Percentiles rank a stretch among this genome's conserved stretches.
Evolutionary conservation across 2,329 filamentous ascomycete species (phyloP).

Genomic region (Bipolaris bicolor): DNA sequence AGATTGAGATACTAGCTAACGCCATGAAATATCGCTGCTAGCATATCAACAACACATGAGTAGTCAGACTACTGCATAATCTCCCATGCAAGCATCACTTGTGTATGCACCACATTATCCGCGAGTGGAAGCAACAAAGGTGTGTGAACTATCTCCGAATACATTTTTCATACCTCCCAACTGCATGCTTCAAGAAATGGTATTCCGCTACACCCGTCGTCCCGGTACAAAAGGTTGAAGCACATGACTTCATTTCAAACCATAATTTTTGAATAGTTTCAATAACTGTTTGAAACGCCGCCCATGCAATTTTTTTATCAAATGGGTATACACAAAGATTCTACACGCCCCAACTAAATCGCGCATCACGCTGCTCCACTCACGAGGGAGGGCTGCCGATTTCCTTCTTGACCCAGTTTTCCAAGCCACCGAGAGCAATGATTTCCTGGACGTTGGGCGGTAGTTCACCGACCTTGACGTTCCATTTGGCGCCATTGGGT

Average conservation of each 20-base stretch:
- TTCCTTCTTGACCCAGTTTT: slow-evolving; percentile 80
- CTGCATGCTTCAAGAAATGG: too few relatives aligned
- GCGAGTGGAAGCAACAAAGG: too few relatives aligned
- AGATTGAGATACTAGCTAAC: too few relatives aligned
- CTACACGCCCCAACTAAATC: slow-evolving; percentile 2
- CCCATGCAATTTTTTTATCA: slow-evolving; percentile 9
- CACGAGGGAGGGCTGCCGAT: slow-evolving; percentile 54
- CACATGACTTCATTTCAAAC: neutral
- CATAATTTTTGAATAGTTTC: slow-evolving; percentile 2
- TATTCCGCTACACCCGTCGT: too few relatives aligned
- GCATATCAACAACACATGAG: too few relatives aligned
- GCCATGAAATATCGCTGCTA: too few relatives aligned
- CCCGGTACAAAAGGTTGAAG: too few relatives aligned
- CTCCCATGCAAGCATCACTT: too few relatives aligned
- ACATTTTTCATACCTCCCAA: too few relatives aligned
- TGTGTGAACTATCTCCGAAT: too few relatives aligned
- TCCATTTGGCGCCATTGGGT: slow-evolving; percentile 71
- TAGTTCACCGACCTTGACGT: slow-evolving; percentile 80
- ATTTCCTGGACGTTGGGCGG: slow-evolving; percentile 80
- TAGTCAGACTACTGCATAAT: too few relatives aligned
- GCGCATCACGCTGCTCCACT: neutral
- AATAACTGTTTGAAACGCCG: slow-evolving; percentile 9
- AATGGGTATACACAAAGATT: slow-evolving; percentile 13
- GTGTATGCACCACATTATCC: too few relatives aligned
- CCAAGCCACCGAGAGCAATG: slow-evolving; percentile 69